Conservation (phyloP, 441 rosid species). For the Populus hybrid region DNA sequence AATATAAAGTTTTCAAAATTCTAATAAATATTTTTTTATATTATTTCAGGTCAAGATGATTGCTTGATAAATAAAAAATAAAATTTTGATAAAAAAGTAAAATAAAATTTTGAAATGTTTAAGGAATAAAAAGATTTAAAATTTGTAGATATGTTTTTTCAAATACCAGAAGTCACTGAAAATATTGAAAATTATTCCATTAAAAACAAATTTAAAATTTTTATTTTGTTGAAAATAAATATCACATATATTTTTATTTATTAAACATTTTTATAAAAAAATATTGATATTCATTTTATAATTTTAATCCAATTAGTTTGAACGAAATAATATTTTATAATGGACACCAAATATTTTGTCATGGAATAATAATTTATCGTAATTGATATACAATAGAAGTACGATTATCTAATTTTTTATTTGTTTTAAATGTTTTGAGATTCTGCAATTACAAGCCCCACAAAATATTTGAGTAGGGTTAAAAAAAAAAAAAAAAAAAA, state of each 20-base stretch:
- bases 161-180: background rate
- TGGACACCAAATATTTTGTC: background rate
- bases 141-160: background rate
- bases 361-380: background rate
- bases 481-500: too few relatives aligned
- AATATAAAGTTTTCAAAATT: too few relatives aligned
- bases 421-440: background rate
- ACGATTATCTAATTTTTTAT: too few relatives aligned
- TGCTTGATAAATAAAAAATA: background rate
- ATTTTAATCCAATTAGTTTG: background rate
- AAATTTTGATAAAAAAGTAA: too few relatives aligned
- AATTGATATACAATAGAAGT: background rate
- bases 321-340: too few relatives aligned
- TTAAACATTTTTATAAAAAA: too few relatives aligned
- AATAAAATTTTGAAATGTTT: too few relatives aligned
- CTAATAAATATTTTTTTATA: background rate
- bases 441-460: background rate
- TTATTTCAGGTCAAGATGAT: background rate
- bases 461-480: background rate
- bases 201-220: too few relatives aligned
- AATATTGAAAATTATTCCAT: too few relatives aligned
- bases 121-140: background rate
- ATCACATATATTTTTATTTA: too few relatives aligned
- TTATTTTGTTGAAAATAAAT: too few relatives aligned
- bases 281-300: too few relatives aligned